phyloP scores from a whole-genome alignment of 2,329 filamentous ascomycete species.

The Dryadomyces sulphureus region DNA sequence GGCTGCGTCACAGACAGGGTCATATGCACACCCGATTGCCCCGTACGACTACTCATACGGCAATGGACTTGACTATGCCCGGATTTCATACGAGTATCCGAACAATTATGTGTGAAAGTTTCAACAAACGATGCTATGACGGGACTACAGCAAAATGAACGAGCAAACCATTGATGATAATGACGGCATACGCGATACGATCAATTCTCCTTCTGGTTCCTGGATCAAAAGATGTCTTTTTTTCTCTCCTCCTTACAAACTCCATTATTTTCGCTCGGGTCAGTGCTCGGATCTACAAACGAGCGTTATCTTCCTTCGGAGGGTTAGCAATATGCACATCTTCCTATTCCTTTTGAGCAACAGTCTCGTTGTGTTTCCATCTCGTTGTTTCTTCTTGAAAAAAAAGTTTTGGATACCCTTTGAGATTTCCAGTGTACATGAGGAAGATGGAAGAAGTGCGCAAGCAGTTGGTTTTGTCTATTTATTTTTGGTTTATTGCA shows the following conservation, averaged over 20 bases:
- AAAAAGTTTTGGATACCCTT: slow-evolving; percentile 1
- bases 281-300: neutral
- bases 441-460: neutral
- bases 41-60: slow-evolving; percentile 11
- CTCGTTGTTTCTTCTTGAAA: slow-evolving; percentile 12
- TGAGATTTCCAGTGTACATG: neutral
- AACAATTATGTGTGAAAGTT: neutral
- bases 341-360: neutral
- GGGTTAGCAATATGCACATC: neutral
- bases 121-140: neutral
- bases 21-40: slow-evolving; percentile 18
- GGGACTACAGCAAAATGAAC: neutral
- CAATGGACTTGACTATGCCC: slow-evolving; percentile 5
- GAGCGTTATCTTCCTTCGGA: neutral
- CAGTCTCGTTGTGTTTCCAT: neutral
- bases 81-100: neutral
- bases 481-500: neutral
- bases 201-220: neutral
- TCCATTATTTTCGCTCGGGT: neutral
- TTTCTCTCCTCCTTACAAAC: neutral
- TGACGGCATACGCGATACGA: neutral
- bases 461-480: neutral
- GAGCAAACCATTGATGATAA: slow-evolving; percentile 1
- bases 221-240: neutral
- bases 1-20: slow-evolving; percentile 34